Base-by-base conservation (phyloP, 768 basidiomycete species). In the Podaxis pistillaris region DNA sequence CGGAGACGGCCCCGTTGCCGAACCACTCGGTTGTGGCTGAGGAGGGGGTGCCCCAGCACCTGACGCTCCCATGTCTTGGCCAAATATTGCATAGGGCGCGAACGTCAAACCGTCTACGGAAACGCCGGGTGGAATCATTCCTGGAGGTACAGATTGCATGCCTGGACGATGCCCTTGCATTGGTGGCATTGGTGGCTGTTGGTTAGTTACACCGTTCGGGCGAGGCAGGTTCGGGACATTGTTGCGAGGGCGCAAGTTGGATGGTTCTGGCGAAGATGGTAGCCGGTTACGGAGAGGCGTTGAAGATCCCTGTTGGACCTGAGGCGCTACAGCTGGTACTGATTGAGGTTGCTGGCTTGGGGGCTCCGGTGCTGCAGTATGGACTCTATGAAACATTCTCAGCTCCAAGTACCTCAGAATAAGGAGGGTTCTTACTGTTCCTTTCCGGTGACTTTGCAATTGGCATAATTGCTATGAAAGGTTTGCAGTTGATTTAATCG, bases 401-500 rank as follows among this genome's bases (percentile, higher is more conserved):
- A 49, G 57, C 15, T 51, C 28, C 49, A 52, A 41, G 47, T 3
- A 24, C 19, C 33, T 11, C 26, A 36, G 22, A 22, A 11, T 5
- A 15, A 38, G 19, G 38, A 26, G 33, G 26, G 51, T 11, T 41
- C 46, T 38, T 74, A 94, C 91, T 78, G 74, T 74, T 94, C 91
- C 17, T 78, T 80, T 24, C 91, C 92, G 19, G 83, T 87, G 19
- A 94, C 84, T 76, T 90, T 93, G 67, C 90, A 94, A 26, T 85
- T 89, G 11, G 88, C 91, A 85, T 89, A 94, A 67, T 91, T 86
- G 61, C 78, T 85, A 55, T 85, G 82, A 68, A 88, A 93, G 0
- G 89, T 91, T 71, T 91, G 89, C 37, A 94, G 78, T 50, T 83
- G 80, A 56, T 84, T 82, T 5, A 81, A 75, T 67, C 87, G 85